These are phyloP conservation scores for Phytophthora palmivora DNA, from an alignment of 352 stramenopile species.

Conservation along the genomic window DNA sequence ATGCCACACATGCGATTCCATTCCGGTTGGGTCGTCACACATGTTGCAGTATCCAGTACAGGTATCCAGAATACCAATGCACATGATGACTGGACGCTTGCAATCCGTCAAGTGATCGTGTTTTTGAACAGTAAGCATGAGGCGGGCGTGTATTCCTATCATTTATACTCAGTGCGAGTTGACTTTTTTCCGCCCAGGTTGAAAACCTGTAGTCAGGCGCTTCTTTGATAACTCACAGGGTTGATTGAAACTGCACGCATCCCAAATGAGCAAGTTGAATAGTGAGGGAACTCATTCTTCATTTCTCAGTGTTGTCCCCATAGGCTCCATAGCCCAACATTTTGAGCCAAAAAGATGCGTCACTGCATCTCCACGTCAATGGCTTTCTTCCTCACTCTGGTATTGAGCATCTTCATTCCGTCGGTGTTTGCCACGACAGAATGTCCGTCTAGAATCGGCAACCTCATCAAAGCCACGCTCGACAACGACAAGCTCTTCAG, in stretches of 20 bases:
- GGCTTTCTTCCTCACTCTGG: conserved; percentile 4
- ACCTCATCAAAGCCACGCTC: conserved; percentile 19
- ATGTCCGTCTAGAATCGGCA: conserved; percentile 10
- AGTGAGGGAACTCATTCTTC: conserved; percentile 11
- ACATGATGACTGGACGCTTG: too few relatives aligned
- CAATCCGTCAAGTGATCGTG: too few relatives aligned
- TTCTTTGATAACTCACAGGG: too few relatives aligned
- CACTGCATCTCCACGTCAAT: background rate
- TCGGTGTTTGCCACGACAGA: conserved; percentile 6
- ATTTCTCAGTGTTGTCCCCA: conserved; percentile 4
- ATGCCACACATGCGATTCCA: too few relatives aligned
- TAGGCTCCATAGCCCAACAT: background rate
- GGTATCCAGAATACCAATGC: too few relatives aligned
- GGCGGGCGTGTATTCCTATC: too few relatives aligned
- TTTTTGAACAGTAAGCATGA: too few relatives aligned
- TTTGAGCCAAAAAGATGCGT: background rate
- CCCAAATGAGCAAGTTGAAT: conserved; percentile 1
- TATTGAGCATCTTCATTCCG: conserved; percentile 4
- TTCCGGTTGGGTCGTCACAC: too few relatives aligned
- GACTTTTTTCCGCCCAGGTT: too few relatives aligned
- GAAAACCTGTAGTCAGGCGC: too few relatives aligned
- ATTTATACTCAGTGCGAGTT: too few relatives aligned
- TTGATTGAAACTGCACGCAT: background rate
- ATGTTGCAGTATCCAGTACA: too few relatives aligned
- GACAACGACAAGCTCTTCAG: conserved; percentile 29